Percentiles rank a stretch among this genome's conserved stretches.
phyloP scores from a whole-genome alignment of 2,329 filamentous ascomycete genomes.

The Eutypella sp. region DNA sequence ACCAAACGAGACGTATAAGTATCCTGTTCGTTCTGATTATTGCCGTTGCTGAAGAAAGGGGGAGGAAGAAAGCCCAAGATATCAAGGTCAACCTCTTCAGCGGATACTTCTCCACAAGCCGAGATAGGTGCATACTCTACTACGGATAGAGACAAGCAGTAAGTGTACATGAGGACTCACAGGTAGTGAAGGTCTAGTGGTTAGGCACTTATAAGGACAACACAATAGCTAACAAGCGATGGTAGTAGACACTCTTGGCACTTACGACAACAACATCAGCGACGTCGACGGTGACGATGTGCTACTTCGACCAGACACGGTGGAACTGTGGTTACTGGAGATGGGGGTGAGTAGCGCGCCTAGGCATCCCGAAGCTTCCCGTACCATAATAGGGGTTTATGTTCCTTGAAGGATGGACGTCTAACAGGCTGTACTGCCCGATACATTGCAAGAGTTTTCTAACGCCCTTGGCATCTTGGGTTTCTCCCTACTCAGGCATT shows the following conservation, averaged over 20 bases:
- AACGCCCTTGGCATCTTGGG: too few relatives aligned
- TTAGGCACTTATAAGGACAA: neutral
- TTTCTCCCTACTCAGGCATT: conserved; percentile 44
- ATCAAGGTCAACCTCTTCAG: too few relatives aligned
- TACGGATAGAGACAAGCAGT: too few relatives aligned
- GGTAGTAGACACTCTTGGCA: neutral
- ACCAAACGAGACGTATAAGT: conserved; percentile 23
- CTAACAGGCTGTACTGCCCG: too few relatives aligned
- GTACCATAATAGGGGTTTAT: too few relatives aligned
- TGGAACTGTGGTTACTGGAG: conserved; percentile 89
- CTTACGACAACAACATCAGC: neutral
- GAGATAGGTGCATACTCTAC: too few relatives aligned
- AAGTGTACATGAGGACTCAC: too few relatives aligned
- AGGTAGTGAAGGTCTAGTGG: too few relatives aligned
- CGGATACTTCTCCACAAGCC: too few relatives aligned
- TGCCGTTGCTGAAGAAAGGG: neutral
- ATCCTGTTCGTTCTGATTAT: conserved; percentile 10
- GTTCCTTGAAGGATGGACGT: too few relatives aligned
- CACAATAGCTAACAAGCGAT: neutral
- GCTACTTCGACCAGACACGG: conserved; percentile 88
- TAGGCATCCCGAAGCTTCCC: neutral
- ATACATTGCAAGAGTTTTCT: too few relatives aligned
- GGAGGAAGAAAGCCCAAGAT: neutral
- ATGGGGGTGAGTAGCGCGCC: conserved; percentile 58
- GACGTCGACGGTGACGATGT: conserved; percentile 55